These are phyloP conservation scores for Aspergillus alliaceus DNA, from an alignment of 2,329 filamentous ascomycete species.

Conservation along the genomic window DNA sequence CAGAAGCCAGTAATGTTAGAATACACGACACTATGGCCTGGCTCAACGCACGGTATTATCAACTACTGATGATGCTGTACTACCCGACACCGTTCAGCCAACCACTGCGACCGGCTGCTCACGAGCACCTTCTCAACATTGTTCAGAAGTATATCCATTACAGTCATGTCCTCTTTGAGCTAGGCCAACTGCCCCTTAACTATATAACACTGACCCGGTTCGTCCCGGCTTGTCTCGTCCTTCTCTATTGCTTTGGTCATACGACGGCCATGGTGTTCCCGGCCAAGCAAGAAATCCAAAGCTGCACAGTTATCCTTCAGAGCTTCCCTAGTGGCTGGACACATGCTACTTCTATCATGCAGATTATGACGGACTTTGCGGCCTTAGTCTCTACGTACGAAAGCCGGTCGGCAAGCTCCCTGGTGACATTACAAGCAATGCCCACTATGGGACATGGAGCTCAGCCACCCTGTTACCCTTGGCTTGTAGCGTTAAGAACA, in stretches of 20 bases:
- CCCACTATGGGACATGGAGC: not conserved
- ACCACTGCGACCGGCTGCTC: not conserved
- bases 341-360: not conserved
- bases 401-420: not conserved
- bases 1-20: constrained; percentile 3
- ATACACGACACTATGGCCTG: constrained; percentile 8
- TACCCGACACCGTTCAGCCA: not conserved
- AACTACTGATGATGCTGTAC: constrained; percentile 3
- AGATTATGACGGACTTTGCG: not conserved
- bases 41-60: constrained; percentile 9
- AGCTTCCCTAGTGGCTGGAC: not conserved
- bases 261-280: not conserved
- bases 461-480: not conserved
- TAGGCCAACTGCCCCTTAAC: not conserved
- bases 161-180: not conserved
- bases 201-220: not conserved
- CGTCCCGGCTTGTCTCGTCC: not conserved
- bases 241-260: not conserved
- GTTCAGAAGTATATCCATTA: not conserved
- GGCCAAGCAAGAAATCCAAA: not conserved
- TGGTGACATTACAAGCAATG: not conserved
- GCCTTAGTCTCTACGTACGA: not conserved
- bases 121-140: not conserved
- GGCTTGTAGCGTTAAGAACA: not conserved
- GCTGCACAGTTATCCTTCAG: not conserved